phyloP scores from a whole-genome alignment of 2,329 filamentous ascomycete species.

The Fusarium praegraminearum region DNA sequence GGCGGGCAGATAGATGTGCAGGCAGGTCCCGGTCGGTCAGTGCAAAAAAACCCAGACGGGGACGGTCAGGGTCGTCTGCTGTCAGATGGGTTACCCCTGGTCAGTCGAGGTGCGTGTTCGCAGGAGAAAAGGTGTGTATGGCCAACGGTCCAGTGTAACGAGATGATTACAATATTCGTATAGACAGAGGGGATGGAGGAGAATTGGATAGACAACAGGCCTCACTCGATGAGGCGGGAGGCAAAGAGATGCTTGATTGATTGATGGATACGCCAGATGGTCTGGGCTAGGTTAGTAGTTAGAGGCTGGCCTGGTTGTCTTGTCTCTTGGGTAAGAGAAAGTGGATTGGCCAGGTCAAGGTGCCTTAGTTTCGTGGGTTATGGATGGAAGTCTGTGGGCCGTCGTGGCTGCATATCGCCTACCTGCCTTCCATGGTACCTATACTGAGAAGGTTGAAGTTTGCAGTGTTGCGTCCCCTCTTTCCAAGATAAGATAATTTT shows the following conservation, averaged over 20 bases:
- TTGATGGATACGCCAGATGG: constrained; percentile 34
- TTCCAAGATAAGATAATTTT: constrained; percentile 6
- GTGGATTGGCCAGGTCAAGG: constrained; percentile 19
- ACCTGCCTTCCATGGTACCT: neutral
- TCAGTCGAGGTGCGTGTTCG: constrained; percentile 37
- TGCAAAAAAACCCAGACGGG: constrained; percentile 42
- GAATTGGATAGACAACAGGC: constrained; percentile 28
- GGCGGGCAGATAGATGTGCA: constrained; percentile 42
- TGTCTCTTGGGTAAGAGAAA: constrained; percentile 23
- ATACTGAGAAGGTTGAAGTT: neutral
- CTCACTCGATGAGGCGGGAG: constrained; percentile 24
- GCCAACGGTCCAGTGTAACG: neutral
- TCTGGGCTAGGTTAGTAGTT: constrained; percentile 9
- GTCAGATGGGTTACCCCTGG: constrained; percentile 34
- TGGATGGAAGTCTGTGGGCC: constrained; percentile 10
- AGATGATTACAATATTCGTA: constrained; percentile 35
- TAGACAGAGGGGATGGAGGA: constrained; percentile 20
- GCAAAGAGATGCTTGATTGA: constrained; percentile 33
- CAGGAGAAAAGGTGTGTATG: constrained; percentile 14
- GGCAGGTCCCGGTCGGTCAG: constrained; percentile 43
- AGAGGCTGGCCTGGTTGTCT: constrained; percentile 33
- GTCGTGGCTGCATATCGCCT: neutral
- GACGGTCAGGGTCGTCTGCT: constrained; percentile 42
- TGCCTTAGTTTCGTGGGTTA: constrained; percentile 8
- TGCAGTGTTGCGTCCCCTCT: neutral